Evolutionary conservation across 768 basidiomycete genomes (phyloP), one percentile per base, ranked within the genome.

Genomic region (Lactarius trivialis): DNA sequence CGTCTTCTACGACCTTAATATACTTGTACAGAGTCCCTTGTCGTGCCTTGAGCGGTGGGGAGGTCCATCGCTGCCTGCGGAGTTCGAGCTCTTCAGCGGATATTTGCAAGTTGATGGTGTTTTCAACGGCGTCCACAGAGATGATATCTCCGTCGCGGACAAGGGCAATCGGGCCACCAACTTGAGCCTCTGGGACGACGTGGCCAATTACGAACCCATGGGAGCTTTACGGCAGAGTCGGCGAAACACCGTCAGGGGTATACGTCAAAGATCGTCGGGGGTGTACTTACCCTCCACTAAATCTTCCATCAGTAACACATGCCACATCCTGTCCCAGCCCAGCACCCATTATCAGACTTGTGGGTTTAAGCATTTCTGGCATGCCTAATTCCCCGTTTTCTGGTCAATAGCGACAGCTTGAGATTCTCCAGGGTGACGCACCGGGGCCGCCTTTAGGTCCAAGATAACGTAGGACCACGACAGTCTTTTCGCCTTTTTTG

Each of bases 311-410:
- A 19, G 97, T 99, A 67, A 99, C 75, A 74, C 93, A 98, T 41
- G 96, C 96, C 54, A 98, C 97, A 68, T 98, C 96, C 67, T 89
- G 78, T 12, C 97, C 97, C 12, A 98, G 81, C 12, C 97, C 97
- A 14, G 97, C 97, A 59, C 97, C 97, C 92, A 99, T 98, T 74
- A 99, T 94, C 70, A 98, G 73, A 77, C 91, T 92, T 34, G 96
- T 98, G 28, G 95, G 95, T 73, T 98, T 98, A 61, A 98, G 81
- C 97, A 99, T 99, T 79, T 99, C 97, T 55, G 94, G 96, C 96
- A 99, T 99, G 65, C 94, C 93, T 89, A 71, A 45, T 30, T 54
- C 37, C 55, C 59, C 60, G n/a, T 50, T 59, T 60, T 26, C 24
- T 3, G 6, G 55, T 58, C 54, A 64, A 36, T 12, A 26, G 12